Evolutionary conservation across 2,329 filamentous ascomycete species (phyloP), one percentile per base, ranked within the genome.

Genomic region (Amesomyces nigricolor): DNA sequence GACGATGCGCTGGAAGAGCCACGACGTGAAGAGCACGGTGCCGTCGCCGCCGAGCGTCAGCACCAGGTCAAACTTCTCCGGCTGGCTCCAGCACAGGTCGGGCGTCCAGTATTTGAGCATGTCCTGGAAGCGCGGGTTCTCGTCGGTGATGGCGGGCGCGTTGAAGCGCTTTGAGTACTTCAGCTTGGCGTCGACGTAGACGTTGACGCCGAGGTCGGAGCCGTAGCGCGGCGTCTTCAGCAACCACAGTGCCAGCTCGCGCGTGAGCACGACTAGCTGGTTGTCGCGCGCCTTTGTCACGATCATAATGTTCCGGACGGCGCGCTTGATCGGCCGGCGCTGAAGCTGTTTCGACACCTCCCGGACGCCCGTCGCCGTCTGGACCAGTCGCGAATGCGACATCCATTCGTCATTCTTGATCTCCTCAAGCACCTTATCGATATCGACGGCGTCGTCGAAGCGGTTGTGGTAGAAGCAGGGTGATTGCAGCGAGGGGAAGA

Each of bases 221-320:
- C 90, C 90, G 69, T 99, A 96, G 47, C 94, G 84, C 11, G 94
- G 91, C 2, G 91, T 96, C 58, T 81, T 82, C 58, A 99, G 80
- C 35, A 99, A 78, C 90, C 92, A 99, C 63, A 86, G 82, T 10
- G 92, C 79, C 57, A 99, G 76, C 69, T 99, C 91, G 57, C 89
- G 82, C 1, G 94, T 99, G 63, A 96, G 78, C 63, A 88, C 82
- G 35, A 99, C 92, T 14, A 99, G 80, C 63, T 89, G 85, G 68
- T 99, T 97, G 73, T 99, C 94, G 60, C 94, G 85, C 19, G 94
- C 94, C 73, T 97, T 99, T 59, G 94, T 99, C 61, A 99, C 89
- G 66, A 99, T 96, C 94, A 99, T 97, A 66, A 99, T 83, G 69
- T 90, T 96, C 67, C 83, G 85, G 46, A 99, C 91, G 10, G 91